Base-by-base conservation (phyloP, 2,329 filamentous ascomycete genomes). In the Colletotrichum sp. region DNA sequence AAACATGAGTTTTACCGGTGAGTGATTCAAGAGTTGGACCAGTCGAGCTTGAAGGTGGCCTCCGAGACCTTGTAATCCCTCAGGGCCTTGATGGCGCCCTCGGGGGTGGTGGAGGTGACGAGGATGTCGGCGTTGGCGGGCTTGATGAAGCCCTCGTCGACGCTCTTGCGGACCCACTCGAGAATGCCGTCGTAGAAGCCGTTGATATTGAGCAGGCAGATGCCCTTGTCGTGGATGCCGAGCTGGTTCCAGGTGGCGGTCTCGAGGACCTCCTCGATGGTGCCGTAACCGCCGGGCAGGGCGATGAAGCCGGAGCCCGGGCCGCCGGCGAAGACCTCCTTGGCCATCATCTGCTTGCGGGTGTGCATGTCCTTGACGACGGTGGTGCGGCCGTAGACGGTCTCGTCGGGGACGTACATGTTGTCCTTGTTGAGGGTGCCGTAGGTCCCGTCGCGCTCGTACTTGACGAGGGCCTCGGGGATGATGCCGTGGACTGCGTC, bases 341-440 rank as follows among this genome's bases (percentile, higher is more conserved):
- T 89, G 8, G 96, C 96, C 97, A 99, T 98, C 87, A 97, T 89
- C 79, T 94, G 92, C 88, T 99, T 99, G 78, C 97, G 92, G 56
- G 95, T 96, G 86, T 99, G 97, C 97, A 99, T 99, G 83, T 98
- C 96, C 79, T 92, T 90, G 32, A 98, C 97, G 10, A 98, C 92
- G 0, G 96, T 98, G 15, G 96, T 98, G 58, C 90, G 88, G 12
- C 97, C 97, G 83, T 95, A 99, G 6, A 92, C 84, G 6, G 85
- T 81, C 82, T 92, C 89, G 75, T 93, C 91, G 65, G 94, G 92
- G 10, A 94, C 86, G 13, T 90, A 86, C 68, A 93, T 89, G 78
- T 90, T 89, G 67, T 84, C 82, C 66, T 83, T 81, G 79, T 85
- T 85, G 71, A 84, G 80, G 18, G 82, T 87, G 80, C 82, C 85